These are phyloP conservation scores for Solanum aculeatissimum DNA, from an alignment of 305 asterid genomes.

Conservation along the genomic window DNA sequence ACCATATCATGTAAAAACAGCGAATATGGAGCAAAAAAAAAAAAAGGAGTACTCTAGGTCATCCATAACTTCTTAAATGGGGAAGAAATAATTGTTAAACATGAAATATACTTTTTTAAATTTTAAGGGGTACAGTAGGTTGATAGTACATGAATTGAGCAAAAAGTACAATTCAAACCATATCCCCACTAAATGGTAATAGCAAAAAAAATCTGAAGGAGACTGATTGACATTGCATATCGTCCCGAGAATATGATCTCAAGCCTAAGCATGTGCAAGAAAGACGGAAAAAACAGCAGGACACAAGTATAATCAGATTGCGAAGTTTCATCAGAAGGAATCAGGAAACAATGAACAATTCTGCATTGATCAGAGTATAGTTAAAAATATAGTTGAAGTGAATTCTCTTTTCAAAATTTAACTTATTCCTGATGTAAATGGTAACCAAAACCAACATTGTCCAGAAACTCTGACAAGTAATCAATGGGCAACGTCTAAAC, in stretches of 20 bases:
- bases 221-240: neutral
- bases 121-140: neutral
- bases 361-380: neutral
- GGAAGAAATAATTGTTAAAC: neutral
- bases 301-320: neutral
- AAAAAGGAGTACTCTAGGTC: neutral
- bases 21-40: neutral
- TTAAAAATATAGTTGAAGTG: neutral
- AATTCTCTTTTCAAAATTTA: neutral
- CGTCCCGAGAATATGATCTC: neutral
- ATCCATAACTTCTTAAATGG: neutral
- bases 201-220: neutral
- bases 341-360: neutral
- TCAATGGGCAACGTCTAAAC: neutral
- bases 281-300: neutral
- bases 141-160: neutral
- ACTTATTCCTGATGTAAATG: neutral
- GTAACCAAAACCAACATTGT: neutral
- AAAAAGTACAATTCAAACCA: neutral
- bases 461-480: neutral
- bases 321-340: neutral
- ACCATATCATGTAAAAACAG: neutral
- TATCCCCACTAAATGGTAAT: neutral
- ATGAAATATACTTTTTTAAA: neutral
- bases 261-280: neutral